Percentiles rank a stretch among this genome's conserved stretches.
Conservation (phyloP, 208 protist species). For the Endotrypanum monterogeii region DNA sequence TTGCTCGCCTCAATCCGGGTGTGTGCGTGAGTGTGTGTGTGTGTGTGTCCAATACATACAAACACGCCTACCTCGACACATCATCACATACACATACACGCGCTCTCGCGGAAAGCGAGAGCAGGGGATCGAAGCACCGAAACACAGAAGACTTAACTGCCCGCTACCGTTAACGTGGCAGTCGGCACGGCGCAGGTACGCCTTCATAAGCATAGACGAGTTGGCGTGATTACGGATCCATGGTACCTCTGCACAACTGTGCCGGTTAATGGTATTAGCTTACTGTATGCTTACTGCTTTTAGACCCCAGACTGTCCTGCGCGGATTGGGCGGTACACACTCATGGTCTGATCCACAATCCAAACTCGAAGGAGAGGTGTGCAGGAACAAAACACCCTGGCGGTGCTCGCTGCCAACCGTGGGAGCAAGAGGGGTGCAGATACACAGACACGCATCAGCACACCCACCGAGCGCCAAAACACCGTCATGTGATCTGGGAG, state of each 20-base stretch:
- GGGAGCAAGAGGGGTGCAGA: neutral
- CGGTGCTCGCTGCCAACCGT: neutral
- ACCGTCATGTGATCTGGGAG: neutral
- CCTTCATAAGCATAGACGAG: neutral
- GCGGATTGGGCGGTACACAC: no score
- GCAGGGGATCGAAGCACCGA: neutral
- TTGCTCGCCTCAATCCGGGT: neutral
- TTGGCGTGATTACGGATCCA: neutral
- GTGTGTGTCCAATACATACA: no score
- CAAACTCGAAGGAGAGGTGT: neutral
- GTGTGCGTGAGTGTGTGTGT: no score
- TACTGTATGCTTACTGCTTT: no score
- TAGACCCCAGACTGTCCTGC: no score
- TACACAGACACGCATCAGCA: neutral
- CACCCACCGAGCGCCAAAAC: neutral
- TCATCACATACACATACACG: neutral
- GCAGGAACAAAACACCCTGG: neutral
- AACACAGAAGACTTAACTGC: neutral
- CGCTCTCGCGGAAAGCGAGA: neutral
- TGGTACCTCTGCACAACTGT: neutral
- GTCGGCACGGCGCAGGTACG: neutral
- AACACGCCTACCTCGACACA: neutral
- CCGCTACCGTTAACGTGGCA: no score
- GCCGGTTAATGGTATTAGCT: no score
- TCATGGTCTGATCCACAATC: neutral